A percentile compares a stretch with the other conserved stretches of the same genome.
Conservation (phyloP, 352 stramenopile genomes). For the Globisporangium heterothallicum region DNA sequence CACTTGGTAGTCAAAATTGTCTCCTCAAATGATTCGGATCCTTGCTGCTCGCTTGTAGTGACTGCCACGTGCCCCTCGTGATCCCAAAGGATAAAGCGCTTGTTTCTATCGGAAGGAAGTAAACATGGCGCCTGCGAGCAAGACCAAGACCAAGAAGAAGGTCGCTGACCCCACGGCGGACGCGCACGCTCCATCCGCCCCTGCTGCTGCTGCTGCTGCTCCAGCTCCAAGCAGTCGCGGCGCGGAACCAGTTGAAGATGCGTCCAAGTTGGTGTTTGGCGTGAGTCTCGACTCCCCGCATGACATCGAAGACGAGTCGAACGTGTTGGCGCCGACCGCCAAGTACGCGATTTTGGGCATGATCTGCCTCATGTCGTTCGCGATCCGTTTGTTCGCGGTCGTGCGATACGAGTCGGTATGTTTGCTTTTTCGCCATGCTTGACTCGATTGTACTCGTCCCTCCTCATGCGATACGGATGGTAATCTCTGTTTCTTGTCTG, state of each 20-base stretch:
- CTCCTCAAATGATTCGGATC: neutral
- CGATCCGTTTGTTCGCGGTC: conserved; percentile 91
- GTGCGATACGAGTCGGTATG: conserved; percentile 89
- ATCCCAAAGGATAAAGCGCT: conserved; percentile 6
- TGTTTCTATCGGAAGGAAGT: neutral
- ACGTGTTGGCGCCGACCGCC: conserved; percentile 64
- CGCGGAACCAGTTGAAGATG: conserved; percentile 6
- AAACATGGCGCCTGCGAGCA: conserved; percentile 31
- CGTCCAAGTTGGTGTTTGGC: conserved; percentile 42
- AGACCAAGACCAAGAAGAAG: conserved; percentile 50
- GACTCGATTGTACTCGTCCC: neutral
- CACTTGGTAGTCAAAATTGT: neutral
- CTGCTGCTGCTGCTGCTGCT: neutral
- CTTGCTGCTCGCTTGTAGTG: neutral
- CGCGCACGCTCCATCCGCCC: conserved; percentile 10
- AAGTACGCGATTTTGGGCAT: conserved; percentile 90
- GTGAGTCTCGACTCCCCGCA: conserved; percentile 48
- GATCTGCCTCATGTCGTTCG: conserved; percentile 92
- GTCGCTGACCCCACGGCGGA: conserved; percentile 16
- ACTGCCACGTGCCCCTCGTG: conserved; percentile 11
- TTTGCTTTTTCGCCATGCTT: neutral
- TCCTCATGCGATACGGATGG: too few species aligned
- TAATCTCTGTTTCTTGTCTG: neutral
- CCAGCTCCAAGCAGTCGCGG: conserved; percentile 1
- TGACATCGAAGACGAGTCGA: conserved; percentile 71